Percentiles rank a stretch among this genome's conserved stretches.
Conservation (phyloP, 202 grass and related monocot species). For the Miscanthus sacchariflorus region DNA sequence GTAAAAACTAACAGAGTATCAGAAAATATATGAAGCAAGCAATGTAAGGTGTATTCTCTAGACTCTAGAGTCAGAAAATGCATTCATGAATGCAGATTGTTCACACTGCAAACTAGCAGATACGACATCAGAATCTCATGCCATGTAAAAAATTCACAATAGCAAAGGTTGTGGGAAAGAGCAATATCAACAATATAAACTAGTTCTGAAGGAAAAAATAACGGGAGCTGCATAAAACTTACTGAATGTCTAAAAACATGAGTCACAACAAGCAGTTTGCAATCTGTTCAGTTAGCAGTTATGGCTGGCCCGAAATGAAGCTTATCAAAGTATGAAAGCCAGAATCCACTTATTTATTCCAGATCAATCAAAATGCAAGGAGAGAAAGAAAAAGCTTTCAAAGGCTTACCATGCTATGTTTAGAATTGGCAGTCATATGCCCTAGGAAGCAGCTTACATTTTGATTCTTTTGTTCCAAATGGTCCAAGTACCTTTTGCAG, state of each 20-base stretch:
- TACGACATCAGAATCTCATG: background rate
- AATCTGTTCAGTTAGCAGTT: background rate
- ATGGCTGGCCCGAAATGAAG: background rate
- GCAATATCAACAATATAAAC: background rate
- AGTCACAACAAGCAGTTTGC: background rate
- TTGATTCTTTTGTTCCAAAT: conserved; percentile 43
- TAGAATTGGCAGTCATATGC: conserved; percentile 34
- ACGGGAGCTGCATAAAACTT: background rate
- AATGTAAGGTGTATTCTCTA: background rate
- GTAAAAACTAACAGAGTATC: background rate
- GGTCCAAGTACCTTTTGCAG: conserved; percentile 45
- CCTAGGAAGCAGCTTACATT: conserved; percentile 39
- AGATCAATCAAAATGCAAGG: background rate
- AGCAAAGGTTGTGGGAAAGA: background rate
- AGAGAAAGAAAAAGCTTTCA: background rate
- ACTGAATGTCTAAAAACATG: background rate
- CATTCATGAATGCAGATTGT: background rate
- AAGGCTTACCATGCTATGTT: conserved; percentile 39
- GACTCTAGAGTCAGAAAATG: background rate
- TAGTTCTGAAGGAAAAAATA: background rate
- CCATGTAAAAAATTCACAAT: background rate
- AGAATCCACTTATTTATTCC: background rate
- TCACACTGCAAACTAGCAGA: background rate
- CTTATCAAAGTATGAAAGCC: background rate
- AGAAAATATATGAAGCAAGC: background rate